Evolutionary conservation across 1,139 yeast genomes (phyloP).

Genomic region (Nakaseomyces sp.): DNA sequence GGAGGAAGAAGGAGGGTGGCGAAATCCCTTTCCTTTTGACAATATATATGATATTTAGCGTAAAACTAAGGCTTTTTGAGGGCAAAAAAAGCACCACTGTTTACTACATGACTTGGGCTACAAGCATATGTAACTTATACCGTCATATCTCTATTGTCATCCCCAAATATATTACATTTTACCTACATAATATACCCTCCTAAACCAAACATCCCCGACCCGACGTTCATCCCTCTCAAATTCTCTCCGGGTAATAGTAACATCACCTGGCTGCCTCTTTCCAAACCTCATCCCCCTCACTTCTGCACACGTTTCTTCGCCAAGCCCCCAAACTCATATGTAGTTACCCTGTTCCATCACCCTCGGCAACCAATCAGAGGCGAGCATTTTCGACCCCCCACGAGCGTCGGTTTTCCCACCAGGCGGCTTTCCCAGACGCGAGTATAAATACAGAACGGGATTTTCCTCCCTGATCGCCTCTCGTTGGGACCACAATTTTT

Average conservation of each 20-base stretch:
- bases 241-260: not conserved
- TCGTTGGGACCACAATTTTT: conserved; percentile 3
- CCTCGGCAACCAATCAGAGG: conserved; percentile 9
- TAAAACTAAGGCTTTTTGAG: not conserved
- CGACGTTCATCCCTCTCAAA: too few species aligned
- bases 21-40: not conserved
- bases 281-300: too few species aligned
- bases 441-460: conserved; percentile 7
- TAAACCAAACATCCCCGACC: too few species aligned
- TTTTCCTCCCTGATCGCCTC: conserved; percentile 6
- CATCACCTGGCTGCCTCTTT: too few species aligned
- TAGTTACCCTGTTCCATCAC: not conserved
- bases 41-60: not conserved
- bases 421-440: conserved; percentile 6
- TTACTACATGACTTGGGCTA: conserved; percentile 2
- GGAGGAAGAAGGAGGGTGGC: too few species aligned
- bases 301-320: not conserved
- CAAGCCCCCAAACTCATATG: not conserved
- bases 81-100: not conserved
- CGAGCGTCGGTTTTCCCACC: not conserved
- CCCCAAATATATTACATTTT: too few species aligned
- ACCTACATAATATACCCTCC: too few species aligned
- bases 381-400: conserved; percentile 2
- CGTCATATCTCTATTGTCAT: too few species aligned
- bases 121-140: not conserved